A percentile compares a stretch with the other conserved stretches of the same genome.
These are phyloP conservation scores for Colletotrichum sp. DNA, from an alignment of 2,329 filamentous ascomycete species.

Conservation along the genomic window DNA sequence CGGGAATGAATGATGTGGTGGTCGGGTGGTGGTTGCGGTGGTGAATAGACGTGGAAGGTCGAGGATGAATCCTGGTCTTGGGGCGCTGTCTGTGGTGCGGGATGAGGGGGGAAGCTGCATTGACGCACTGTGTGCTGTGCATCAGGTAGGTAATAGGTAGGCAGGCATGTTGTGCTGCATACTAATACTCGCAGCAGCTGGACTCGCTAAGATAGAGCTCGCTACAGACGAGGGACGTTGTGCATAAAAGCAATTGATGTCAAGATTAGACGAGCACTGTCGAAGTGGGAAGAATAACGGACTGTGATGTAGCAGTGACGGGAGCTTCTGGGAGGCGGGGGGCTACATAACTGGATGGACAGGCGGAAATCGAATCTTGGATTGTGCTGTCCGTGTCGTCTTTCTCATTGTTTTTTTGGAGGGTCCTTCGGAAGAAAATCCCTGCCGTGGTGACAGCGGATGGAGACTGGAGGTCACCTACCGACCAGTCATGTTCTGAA, in stretches of 20 bases:
- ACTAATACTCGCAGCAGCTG: not conserved
- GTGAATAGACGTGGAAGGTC: not conserved
- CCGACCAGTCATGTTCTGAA: not conserved
- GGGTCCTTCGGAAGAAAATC: slow-evolving; percentile 4
- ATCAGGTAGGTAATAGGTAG: not conserved
- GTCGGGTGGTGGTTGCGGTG: not conserved
- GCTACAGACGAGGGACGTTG: not conserved
- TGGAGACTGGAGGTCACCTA: not conserved
- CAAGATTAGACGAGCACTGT: slow-evolving; percentile 11
- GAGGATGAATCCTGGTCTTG: not conserved
- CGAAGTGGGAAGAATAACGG: not conserved
- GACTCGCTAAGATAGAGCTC: not conserved
- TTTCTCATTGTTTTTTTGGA: not conserved
- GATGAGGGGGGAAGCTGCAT: not conserved
- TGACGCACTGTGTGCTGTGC: slow-evolving; percentile 5
- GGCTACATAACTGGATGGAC: not conserved
- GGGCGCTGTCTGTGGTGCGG: not conserved
- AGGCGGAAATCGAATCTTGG: not conserved
- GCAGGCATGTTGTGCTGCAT: not conserved
- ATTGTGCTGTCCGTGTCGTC: not conserved
- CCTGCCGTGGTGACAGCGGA: not conserved
- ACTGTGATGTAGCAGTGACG: not conserved
- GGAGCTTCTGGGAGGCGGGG: not conserved
- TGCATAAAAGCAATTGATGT: not conserved
- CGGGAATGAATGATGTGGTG: not conserved